These are phyloP conservation scores for Penicillium argentinense DNA, from an alignment of 495 filamentous ascomycete species.

Conservation along the genomic window DNA sequence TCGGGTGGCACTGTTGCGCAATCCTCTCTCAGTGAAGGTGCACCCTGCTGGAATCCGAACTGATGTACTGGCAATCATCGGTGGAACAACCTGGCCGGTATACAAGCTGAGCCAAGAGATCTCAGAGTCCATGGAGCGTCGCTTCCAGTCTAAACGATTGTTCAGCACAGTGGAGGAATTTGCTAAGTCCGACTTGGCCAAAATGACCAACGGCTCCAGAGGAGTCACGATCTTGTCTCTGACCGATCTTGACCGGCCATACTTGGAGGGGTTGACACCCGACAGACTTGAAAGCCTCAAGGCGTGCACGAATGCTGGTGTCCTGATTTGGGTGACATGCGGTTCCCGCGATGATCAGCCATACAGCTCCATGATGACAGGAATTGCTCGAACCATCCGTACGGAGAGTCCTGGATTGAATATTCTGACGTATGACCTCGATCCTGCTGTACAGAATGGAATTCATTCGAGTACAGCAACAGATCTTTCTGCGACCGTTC, in stretches of 20 bases:
- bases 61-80: no score
- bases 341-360: not conserved
- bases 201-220: no score
- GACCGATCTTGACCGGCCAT: not conserved
- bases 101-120: not conserved
- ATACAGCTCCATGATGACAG: not conserved
- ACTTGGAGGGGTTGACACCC: not conserved
- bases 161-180: not conserved
- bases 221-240: not conserved
- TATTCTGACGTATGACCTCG: not conserved
- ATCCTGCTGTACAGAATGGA: no score
- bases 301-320: not conserved
- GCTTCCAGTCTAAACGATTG: not conserved
- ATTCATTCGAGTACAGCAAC: not conserved
- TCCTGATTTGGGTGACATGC: not conserved
- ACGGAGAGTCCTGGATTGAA: not conserved
- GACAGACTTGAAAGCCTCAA: not conserved
- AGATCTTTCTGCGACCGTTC: not conserved
- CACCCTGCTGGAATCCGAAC: no score
- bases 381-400: not conserved
- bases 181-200: not conserved
- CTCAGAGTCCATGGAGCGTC: not conserved
- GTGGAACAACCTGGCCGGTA: no score
- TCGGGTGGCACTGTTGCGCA: constrained; percentile 1
- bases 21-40: no score